phyloP scores from a whole-genome alignment of 768 basidiomycete species.

The Hemileccinum rubropunctum region DNA sequence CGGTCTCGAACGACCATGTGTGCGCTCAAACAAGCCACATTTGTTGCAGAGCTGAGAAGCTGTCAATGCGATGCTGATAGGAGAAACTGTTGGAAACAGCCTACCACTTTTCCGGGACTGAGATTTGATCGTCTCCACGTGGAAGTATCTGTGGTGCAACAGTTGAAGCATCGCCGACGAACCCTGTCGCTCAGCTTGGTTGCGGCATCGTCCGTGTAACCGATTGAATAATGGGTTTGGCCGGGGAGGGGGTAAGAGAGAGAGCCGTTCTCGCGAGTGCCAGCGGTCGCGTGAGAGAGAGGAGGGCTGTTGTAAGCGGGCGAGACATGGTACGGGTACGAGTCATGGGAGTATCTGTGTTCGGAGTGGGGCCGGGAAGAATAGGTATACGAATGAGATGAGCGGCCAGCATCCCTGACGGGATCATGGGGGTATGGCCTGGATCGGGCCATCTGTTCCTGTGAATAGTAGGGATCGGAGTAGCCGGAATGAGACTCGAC shows the following conservation, averaged over 20 bases:
- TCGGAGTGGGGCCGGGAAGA: slow-evolving; percentile 25
- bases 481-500: slow-evolving; percentile 35
- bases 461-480: slow-evolving; percentile 40
- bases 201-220: slow-evolving; percentile 74
- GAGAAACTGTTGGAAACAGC: slow-evolving; percentile 12
- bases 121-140: slow-evolving; percentile 79
- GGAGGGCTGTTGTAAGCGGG: slow-evolving; percentile 27
- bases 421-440: slow-evolving; percentile 33
- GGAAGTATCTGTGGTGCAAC: slow-evolving; percentile 80
- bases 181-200: slow-evolving; percentile 79
- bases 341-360: slow-evolving; percentile 33
- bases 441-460: slow-evolving; percentile 33
- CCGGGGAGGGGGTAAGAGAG: slow-evolving; percentile 38
- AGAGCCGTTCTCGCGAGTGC: slow-evolving; percentile 24
- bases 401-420: slow-evolving; percentile 29
- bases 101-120: slow-evolving; percentile 74
- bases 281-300: slow-evolving; percentile 21
- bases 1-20: slow-evolving; percentile 73
- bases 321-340: slow-evolving; percentile 31
- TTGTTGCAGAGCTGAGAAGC: slow-evolving; percentile 49
- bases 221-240: slow-evolving; percentile 37
- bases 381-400: slow-evolving; percentile 34
- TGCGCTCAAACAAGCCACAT: slow-evolving; percentile 78
- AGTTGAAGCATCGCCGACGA: slow-evolving; percentile 77
- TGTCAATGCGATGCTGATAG: slow-evolving; percentile 5